These are phyloP conservation scores for Nicotiana attenuata DNA, from an alignment of 257 asterid species.

Conservation along the genomic window DNA sequence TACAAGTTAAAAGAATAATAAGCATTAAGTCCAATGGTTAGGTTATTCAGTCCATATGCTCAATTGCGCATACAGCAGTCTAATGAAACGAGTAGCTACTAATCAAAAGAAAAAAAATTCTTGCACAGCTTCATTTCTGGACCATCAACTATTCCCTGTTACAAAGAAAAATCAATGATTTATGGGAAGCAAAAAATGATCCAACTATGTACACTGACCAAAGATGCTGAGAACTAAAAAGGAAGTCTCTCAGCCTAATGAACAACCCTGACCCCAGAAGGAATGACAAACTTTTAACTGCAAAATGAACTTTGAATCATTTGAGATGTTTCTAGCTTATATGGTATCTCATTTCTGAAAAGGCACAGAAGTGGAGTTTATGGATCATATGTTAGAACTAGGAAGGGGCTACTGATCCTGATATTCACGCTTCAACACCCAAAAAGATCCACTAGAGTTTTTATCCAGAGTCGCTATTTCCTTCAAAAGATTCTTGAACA, in stretches of 20 bases:
- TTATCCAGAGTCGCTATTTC: slow-evolving; percentile 84
- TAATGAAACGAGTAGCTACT: not conserved
- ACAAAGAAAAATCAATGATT: not conserved
- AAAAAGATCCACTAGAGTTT: slow-evolving; percentile 50
- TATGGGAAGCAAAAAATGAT: not conserved
- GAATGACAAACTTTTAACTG: not conserved
- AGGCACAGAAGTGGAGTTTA: not conserved
- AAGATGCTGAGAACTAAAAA: not conserved
- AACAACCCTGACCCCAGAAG: not conserved
- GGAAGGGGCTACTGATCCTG: slow-evolving; percentile 25
- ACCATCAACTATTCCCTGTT: not conserved
- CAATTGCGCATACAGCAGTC: not conserved
- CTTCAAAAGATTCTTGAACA: slow-evolving; percentile 83
- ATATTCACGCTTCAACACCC: slow-evolving; percentile 80
- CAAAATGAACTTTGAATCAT: not conserved
- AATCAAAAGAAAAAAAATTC: not conserved
- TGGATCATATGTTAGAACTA: not conserved
- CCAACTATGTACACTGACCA: slow-evolving; percentile 4
- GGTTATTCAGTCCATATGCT: not conserved
- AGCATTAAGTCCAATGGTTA: not conserved
- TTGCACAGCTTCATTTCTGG: not conserved
- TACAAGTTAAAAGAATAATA: too few relatives aligned
- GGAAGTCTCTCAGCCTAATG: not conserved
- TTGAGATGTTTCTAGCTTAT: not conserved
- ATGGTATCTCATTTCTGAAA: not conserved